These are phyloP conservation scores for Spongospora subterranea DNA, from an alignment of 208 protist genomes.

Conservation along the genomic window DNA sequence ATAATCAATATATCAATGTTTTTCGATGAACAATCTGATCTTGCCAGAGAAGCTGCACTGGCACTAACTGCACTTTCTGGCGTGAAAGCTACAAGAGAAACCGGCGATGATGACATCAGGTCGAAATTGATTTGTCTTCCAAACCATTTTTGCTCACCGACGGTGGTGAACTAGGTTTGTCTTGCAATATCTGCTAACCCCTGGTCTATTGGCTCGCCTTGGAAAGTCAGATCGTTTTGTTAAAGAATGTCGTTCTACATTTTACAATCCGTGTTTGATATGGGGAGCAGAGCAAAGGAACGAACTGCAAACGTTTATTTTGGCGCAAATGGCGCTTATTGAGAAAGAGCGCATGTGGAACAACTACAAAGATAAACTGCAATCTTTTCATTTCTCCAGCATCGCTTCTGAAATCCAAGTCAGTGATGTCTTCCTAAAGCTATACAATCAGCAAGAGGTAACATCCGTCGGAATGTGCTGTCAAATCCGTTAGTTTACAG, in stretches of 20 bases:
- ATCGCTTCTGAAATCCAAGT: neutral
- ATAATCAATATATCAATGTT: neutral
- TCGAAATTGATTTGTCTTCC: neutral
- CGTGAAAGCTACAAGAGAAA: neutral
- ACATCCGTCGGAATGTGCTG: neutral
- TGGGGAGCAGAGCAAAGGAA: neutral
- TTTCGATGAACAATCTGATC: neutral
- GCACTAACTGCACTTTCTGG: neutral
- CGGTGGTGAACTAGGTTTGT: neutral
- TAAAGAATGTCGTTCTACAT: neutral
- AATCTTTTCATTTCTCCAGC: neutral
- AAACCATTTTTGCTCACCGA: neutral
- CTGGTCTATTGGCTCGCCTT: neutral
- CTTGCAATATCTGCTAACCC: neutral
- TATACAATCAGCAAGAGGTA: slow-evolving; percentile 32
- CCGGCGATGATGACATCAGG: neutral
- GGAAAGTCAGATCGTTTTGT: slow-evolving; percentile 7
- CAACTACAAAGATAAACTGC: neutral
- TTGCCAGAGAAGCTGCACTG: neutral
- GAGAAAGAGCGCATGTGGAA: neutral
- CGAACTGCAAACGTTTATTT: neutral
- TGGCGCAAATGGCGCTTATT: neutral
- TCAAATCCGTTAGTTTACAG: neutral
- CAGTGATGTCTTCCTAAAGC: neutral
- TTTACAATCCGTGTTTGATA: neutral